Base-by-base conservation (phyloP, 140 eudicot genomes). In the Flaveria floridana region DNA sequence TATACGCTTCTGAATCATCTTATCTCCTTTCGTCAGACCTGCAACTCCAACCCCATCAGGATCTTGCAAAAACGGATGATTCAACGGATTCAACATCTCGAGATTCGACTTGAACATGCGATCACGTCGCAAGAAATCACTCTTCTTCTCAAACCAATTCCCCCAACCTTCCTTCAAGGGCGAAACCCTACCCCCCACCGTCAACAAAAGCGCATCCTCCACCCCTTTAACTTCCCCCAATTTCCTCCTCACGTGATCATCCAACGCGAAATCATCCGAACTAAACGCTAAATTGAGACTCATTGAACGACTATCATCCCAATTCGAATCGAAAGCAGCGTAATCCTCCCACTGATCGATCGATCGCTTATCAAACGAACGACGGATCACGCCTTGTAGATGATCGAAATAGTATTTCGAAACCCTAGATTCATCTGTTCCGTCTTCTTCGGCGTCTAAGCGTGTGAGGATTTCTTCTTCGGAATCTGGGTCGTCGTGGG, bases 161-260 rank as follows among this genome's bases (percentile, higher is more conserved):
- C 96, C 99, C 99, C 99, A 94, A 4, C 97, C 99, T 63, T 88
- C 90, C 70, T 96, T 85, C 75, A 94, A 78, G 0, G 85, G 86
- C 0, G 99, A 94, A 83, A 70, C 85, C 77, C 85, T 68, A 58
- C 44, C 13, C n/a, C 85, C 88, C 4, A 85, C 80, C 50, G 83
- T 94, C 79, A 94, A 79, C 84, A 94, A 47, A 10, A 94, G 80
- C 1, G 90, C 96, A 81, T 94, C 99, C 74, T 94, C 99, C 51
- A 94, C 61, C 18, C 85, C 86, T 64, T 50, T 82, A 56, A 86
- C 85, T 67, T 85, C 77, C 8, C 75, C 78, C 70, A 88, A 23
- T 61, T 87, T 94, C 63, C 79, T 78, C 81, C 96, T 75, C 66
- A 88, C 84, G 71, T 86, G 86, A 34, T 88, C 97, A 79, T 93